Evolutionary conservation across 192 early-diverging fungal genomes (phyloP), one percentile per base, ranked within the genome.

Genomic region (Linnemannia zychae): DNA sequence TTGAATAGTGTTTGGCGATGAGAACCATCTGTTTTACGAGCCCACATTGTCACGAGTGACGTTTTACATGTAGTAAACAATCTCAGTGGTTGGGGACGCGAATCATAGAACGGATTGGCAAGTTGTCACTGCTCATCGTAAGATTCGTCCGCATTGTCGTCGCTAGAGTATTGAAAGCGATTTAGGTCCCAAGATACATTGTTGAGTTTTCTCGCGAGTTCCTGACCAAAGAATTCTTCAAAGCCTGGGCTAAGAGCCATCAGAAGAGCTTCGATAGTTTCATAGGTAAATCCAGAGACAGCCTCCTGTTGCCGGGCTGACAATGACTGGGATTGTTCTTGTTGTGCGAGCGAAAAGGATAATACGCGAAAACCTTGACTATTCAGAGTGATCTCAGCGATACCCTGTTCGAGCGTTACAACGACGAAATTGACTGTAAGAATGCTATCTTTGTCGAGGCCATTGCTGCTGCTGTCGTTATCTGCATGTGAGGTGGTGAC

Each of bases 161-260:
- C 49, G 37, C 67, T 69, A 20, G 34, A 69, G 37, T 37, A 20
- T 37, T 82, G 60, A 28, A 82, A 73, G 13, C 81, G 24, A 63
- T 24, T 63, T 63, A 31, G 57, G 18, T 85, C 83, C 74, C 83
- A 79, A 11, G 78, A 85, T 2, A 79, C 28, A 11, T 57, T 31
- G 0, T 67, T 34, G 53, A 85, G 70, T 36, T 69, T 78, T 13
- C 74, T 50, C 11, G 65, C 1, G 15, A 85, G 83, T 52, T 85
- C 83, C 5, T 79, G 47, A 12, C 77, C 83, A 68, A 85, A 85
- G 49, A 79, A 85, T 4, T 63, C 63, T 79, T 85, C 83, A 53
- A 85, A 85, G 31, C 18, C 72, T 31, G 83, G 83, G 46, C 83
- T 85, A 31, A 85, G 20, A 5, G 83, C 83, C 83, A 85, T 85